These are phyloP conservation scores for Verbascum thapsus DNA, from an alignment of 257 asterid genomes.

Conservation along the genomic window DNA sequence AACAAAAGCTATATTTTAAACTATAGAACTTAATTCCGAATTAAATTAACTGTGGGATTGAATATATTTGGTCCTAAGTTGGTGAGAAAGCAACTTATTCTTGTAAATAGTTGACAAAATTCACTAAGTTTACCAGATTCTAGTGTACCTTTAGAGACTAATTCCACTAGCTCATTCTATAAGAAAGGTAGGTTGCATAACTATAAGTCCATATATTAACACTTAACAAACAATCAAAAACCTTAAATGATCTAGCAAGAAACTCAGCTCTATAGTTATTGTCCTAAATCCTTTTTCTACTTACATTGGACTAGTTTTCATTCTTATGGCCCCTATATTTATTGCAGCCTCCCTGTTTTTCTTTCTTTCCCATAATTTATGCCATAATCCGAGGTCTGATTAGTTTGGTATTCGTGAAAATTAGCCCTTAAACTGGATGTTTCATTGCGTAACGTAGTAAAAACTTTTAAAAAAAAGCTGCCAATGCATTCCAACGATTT, in stretches of 20 bases:
- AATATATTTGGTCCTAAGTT: slow-evolving; percentile 21
- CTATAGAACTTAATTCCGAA: slow-evolving; percentile 6
- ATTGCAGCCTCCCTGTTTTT: neutral
- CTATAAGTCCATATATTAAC: slow-evolving; percentile 10
- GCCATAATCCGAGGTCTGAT: neutral
- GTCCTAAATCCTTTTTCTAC: neutral
- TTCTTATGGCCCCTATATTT: neutral
- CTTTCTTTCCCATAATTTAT: neutral
- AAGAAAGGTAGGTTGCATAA: slow-evolving; percentile 15
- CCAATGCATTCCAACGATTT: slow-evolving; percentile 6
- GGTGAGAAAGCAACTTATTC: slow-evolving; percentile 29
- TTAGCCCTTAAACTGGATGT: neutral
- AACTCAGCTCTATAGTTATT: neutral
- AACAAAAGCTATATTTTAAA: too few species aligned
- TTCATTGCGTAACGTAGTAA: slow-evolving; percentile 5
- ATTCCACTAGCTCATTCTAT: neutral
- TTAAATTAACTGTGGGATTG: slow-evolving; percentile 16
- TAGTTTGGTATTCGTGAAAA: slow-evolving; percentile 3
- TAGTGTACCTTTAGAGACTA: neutral
- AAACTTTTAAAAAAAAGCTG: neutral
- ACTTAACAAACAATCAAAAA: neutral
- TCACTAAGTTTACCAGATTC: slow-evolving; percentile 18
- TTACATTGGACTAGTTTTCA: neutral
- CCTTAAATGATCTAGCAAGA: neutral
- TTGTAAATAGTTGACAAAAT: slow-evolving; percentile 18